These are phyloP conservation scores for Botrytis porri DNA, from an alignment of 2,329 filamentous ascomycete genomes.

Conservation along the genomic window DNA sequence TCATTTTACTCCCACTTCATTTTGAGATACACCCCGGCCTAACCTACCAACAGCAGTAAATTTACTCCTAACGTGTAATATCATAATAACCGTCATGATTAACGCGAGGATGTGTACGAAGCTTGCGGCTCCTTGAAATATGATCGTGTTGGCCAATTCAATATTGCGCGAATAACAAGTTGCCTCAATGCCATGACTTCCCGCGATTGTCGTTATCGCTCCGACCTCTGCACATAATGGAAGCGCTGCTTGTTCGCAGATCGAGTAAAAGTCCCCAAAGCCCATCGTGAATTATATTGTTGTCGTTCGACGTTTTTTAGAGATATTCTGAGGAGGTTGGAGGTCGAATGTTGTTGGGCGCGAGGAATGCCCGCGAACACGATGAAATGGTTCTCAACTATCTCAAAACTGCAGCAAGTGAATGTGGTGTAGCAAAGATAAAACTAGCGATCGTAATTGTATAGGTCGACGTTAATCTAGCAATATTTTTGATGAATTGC, in stretches of 20 bases:
- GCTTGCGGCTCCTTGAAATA: constrained; percentile 88
- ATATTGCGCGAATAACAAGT: constrained; percentile 93
- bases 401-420: constrained; percentile 27
- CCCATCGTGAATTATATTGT: constrained; percentile 52
- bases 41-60: constrained; percentile 91
- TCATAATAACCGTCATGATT: constrained; percentile 94
- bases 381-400: constrained; percentile 2
- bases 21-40: not conserved
- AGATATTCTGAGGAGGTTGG: constrained; percentile 25
- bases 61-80: constrained; percentile 92
- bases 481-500: constrained; percentile 20
- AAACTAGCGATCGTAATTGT: constrained; percentile 13
- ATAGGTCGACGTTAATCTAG: constrained; percentile 22
- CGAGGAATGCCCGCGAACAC: constrained; percentile 20
- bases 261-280: constrained; percentile 84
- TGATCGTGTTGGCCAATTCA: constrained; percentile 96
- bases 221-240: constrained; percentile 87
- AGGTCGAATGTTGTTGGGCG: constrained; percentile 15
- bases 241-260: constrained; percentile 82
- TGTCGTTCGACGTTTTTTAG: constrained; percentile 18
- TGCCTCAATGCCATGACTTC: constrained; percentile 75
- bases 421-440: constrained; percentile 23
- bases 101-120: constrained; percentile 91
- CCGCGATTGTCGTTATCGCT: constrained; percentile 63
- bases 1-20: constrained; percentile 5